Conservation (phyloP, 2,329 filamentous ascomycete genomes). For the Penicillium sp. region DNA sequence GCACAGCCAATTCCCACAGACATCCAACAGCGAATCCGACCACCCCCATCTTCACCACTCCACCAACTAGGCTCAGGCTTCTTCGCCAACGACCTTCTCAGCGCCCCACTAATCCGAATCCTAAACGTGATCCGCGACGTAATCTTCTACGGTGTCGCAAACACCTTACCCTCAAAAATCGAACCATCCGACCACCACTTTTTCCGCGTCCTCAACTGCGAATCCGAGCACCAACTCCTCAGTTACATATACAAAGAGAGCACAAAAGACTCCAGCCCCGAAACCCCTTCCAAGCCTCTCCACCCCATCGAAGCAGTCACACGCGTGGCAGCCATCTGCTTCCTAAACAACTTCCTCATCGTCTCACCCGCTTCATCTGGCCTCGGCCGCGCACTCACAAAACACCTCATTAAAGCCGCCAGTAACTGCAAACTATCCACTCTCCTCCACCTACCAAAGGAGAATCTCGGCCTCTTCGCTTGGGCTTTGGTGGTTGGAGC, state of each 20-base stretch:
- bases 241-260: conserved; percentile 38
- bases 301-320: conserved; percentile 36
- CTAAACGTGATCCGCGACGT: conserved; percentile 35
- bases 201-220: conserved; percentile 38
- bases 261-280: background rate
- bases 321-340: conserved; percentile 36
- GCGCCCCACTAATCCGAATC: conserved; percentile 30
- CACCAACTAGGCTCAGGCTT: conserved; percentile 33
- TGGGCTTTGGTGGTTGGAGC: conserved; percentile 41
- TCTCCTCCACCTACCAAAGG: conserved; percentile 20
- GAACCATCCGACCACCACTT: conserved; percentile 34
- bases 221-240: conserved; percentile 43
- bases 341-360: conserved; percentile 38
- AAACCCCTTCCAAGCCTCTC: conserved; percentile 11
- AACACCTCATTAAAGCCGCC: conserved; percentile 31
- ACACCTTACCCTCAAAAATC: conserved; percentile 27
- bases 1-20: conserved; percentile 33
- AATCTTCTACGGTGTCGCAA: conserved; percentile 37
- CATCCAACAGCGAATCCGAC: conserved; percentile 34
- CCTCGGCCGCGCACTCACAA: conserved; percentile 38
- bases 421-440: conserved; percentile 21
- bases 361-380: conserved; percentile 38
- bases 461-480: conserved; percentile 30
- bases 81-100: conserved; percentile 33
- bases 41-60: conserved; percentile 29